Base-by-base conservation (phyloP, 208 protist genomes). In the Trypanosoma avium region DNA sequence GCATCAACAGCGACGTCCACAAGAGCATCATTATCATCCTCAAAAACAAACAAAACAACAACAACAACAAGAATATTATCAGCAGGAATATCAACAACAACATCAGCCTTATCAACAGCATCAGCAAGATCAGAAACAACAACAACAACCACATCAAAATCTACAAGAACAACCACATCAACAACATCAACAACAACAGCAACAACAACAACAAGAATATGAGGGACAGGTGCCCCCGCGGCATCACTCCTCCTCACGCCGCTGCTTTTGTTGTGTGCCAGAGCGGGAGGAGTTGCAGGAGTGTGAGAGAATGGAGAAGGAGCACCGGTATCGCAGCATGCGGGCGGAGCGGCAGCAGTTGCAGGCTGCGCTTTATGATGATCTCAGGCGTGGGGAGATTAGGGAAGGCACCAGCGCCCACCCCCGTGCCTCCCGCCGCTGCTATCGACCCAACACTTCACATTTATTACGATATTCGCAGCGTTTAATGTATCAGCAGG, bases 381-480 rank as follows among this genome's bases (percentile, higher is more conserved):
- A 70, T 42, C 38, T 61, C 7, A 33, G 63, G 63, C 21, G 36
- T 43, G 13, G 42, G 27, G 46, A 62, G 30, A 19, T 30, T n/a
- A n/a, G n/a, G n/a, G n/a, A n/a, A n/a, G n/a, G n/a, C n/a, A n/a
- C n/a, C n/a, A n/a, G n/a, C n/a, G n/a, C n/a, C n/a, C n/a, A n/a
- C n/a, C n/a, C 40, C 3, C 22, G n/a, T 29, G 24, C 7, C 3
- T 13, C 32, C 0, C 30, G 33, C 2, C 13, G 35, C 7, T 43
- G 40, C 0, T 80, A 83, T 50, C 67, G 65, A 42, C 42, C 73
- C 29, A 95, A 85, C 68, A 88, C 79, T 5, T 69, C 85, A 0
- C 76, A 90, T 61, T 48, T 93, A 46, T 73, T 95, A n/a, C 86
- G 89, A 32, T 62, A 73, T 42, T 75, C 63, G 22, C 71, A 71